Percentiles rank a stretch among this genome's conserved stretches.
Evolutionary conservation across 805 yeast species (phyloP).

Genomic region (Saccharomycopsis microspora): DNA sequence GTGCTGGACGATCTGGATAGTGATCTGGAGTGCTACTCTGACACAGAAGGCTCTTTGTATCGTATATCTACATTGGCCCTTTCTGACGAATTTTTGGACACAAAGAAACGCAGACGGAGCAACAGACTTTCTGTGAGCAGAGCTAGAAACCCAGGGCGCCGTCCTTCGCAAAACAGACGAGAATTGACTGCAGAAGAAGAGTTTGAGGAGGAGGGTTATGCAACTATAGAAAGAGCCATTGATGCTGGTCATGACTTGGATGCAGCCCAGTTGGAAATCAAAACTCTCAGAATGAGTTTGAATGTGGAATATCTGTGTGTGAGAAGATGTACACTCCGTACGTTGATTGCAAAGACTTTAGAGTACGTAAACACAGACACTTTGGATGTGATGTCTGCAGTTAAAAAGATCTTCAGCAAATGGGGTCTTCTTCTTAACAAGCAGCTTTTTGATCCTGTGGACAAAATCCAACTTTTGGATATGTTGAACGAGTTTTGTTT

Average conservation of each 20-base stretch:
- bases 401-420: slow-evolving; percentile 57
- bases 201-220: slow-evolving; percentile 82
- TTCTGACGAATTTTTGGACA: slow-evolving; percentile 43
- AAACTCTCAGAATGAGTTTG: slow-evolving; percentile 95
- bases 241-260: slow-evolving; percentile 88
- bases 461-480: slow-evolving; percentile 60
- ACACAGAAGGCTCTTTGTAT: slow-evolving; percentile 22
- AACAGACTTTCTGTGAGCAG: slow-evolving; percentile 6
- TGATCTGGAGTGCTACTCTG: background rate
- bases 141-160: slow-evolving; percentile 22
- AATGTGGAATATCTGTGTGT: slow-evolving; percentile 92
- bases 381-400: slow-evolving; percentile 64
- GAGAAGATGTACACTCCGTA: slow-evolving; percentile 65
- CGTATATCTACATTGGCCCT: slow-evolving; percentile 36
- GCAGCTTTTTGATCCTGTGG: slow-evolving; percentile 74
- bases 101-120: background rate
- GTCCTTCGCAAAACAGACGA: slow-evolving; percentile 25
- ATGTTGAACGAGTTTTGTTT: slow-evolving; percentile 26
- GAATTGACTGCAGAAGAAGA: slow-evolving; percentile 49
- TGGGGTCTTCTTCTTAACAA: slow-evolving; percentile 80
- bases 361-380: slow-evolving; percentile 74
- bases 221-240: slow-evolving; percentile 85
- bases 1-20: slow-evolving; percentile 15
- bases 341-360: slow-evolving; percentile 56
- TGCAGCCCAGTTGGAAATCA: slow-evolving; percentile 84